These are phyloP conservation scores for Phylloporus sp. DNA, from an alignment of 768 basidiomycete genomes.

Conservation along the genomic window DNA sequence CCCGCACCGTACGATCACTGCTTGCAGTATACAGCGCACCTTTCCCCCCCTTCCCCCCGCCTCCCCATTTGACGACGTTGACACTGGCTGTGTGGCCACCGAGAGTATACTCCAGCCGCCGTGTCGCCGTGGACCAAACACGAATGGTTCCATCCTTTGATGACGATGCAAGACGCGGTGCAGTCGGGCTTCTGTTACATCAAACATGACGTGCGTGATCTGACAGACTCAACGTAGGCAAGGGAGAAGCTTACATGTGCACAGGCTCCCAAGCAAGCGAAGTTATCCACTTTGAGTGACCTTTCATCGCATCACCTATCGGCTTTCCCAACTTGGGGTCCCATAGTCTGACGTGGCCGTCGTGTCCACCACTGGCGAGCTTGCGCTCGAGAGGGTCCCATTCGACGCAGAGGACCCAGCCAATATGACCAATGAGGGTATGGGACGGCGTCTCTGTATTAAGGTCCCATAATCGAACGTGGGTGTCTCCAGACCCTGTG, in stretches of 20 bases:
- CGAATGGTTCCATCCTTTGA: constrained; percentile 96
- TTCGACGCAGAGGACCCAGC: constrained; percentile 96
- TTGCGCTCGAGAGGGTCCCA: constrained; percentile 94
- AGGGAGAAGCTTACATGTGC: constrained; percentile 60
- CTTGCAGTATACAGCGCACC: constrained; percentile 93
- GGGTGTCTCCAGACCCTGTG: constrained; percentile 93
- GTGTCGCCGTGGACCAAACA: constrained; percentile 80
- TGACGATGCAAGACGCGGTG: constrained; percentile 87
- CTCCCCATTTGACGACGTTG: constrained; percentile 96
- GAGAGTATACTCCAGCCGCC: constrained; percentile 75
- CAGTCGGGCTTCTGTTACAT: constrained; percentile 57
- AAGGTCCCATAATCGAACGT: constrained; percentile 91
- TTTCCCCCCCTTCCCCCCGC: constrained; percentile 58
- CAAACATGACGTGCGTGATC: constrained; percentile 5
- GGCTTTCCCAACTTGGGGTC: constrained; percentile 89
- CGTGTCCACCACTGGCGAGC: constrained; percentile 91
- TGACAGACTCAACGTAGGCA: background rate
- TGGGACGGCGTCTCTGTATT: constrained; percentile 90
- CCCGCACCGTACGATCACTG: constrained; percentile 88
- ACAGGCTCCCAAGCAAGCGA: constrained; percentile 95
- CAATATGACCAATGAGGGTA: constrained; percentile 82
- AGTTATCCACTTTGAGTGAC: constrained; percentile 96
- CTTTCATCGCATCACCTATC: constrained; percentile 83
- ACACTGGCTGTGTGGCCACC: constrained; percentile 94
- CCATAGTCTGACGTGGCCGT: constrained; percentile 92